phyloP scores from a whole-genome alignment of 805 yeast species.

The Saccharomyces paradoxus region DNA sequence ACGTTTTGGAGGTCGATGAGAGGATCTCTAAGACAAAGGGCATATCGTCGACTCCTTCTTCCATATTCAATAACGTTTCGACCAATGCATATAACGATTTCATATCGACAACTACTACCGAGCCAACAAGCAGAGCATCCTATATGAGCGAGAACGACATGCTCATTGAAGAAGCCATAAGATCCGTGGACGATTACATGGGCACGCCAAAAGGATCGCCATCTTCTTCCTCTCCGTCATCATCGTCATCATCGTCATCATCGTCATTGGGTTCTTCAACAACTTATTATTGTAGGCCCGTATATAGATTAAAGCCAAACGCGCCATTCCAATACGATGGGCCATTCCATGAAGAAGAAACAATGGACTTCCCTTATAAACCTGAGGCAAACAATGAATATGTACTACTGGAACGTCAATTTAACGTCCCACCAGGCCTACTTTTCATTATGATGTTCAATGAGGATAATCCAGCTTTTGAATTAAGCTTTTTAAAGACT shows the following conservation, averaged over 20 bases:
- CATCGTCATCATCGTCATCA: background rate
- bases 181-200: slow-evolving; percentile 38
- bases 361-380: slow-evolving; percentile 37
- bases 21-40: background rate
- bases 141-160: slow-evolving; percentile 18
- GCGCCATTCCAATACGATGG: slow-evolving; percentile 47
- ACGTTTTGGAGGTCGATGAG: background rate
- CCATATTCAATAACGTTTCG: background rate
- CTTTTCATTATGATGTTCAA: slow-evolving; percentile 69
- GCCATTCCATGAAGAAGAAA: slow-evolving; percentile 54
- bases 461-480: slow-evolving; percentile 37
- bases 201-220: background rate
- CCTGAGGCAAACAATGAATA: slow-evolving; percentile 42
- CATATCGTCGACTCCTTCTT: background rate
- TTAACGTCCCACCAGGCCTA: slow-evolving; percentile 71
- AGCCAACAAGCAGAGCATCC: slow-evolving; percentile 24
- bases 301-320: slow-evolving; percentile 28
- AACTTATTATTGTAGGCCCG: background rate
- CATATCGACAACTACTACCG: slow-evolving; percentile 8
- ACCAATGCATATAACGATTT: slow-evolving; percentile 11
- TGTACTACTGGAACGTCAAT: slow-evolving; percentile 41
- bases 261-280: background rate
- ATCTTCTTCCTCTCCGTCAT: slow-evolving; percentile 1
- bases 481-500: slow-evolving; percentile 34
- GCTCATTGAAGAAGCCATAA: slow-evolving; percentile 29